Evolutionary conservation across 2,329 filamentous ascomycete species (phyloP), one percentile per base, ranked within the genome.

Genomic region (Beauveria rudraprayagi): DNA sequence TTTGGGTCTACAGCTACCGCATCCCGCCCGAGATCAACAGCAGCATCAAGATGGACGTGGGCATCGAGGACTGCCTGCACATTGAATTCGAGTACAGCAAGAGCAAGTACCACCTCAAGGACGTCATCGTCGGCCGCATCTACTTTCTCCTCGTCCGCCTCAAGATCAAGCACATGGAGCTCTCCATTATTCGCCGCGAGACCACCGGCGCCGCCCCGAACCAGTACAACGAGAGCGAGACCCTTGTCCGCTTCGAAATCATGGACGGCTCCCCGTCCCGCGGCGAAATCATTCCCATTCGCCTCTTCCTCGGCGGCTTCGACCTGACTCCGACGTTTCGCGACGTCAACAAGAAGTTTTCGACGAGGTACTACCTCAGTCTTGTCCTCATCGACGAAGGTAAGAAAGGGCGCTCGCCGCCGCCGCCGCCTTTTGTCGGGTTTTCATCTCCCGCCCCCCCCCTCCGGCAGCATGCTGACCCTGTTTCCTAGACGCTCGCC

Each of bases 11-110:
- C 81, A 94, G 89, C 65, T 99, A 99, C 82, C 88, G 92, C 74
- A 93, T 97, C 80, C 93, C 94, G 22, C 94, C 94, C 19, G 94
- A 99, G 84, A 95, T 92, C 76, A 99, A 97, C 81, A 92, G 87
- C 77, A 92, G 90, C 67, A 99, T 99, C 81, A 99, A 99, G 84
- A 99, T 99, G 94, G 94, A 99, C 73, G 94, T 99, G 63, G 94
- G 94, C 62, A 99, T 99, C 71, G 94, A 99, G 78, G 95, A 99
- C 78, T 99, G 94, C 74, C 80, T 99, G 68, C 94, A 99, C 77
- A 99, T 99, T 67, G 94, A 99, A 76, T 99, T 99, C 69, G 94
- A 99, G 77, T 99, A 99, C 79, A 96, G 90, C 76, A 99, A 99
- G 82, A 94, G 88, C 74, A 97, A 97, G 78, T 99, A 99, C 77